Percentiles rank a stretch among this genome's conserved stretches.
Conservation (phyloP, 257 asterid genomes). For the Solanum sitiens region DNA sequence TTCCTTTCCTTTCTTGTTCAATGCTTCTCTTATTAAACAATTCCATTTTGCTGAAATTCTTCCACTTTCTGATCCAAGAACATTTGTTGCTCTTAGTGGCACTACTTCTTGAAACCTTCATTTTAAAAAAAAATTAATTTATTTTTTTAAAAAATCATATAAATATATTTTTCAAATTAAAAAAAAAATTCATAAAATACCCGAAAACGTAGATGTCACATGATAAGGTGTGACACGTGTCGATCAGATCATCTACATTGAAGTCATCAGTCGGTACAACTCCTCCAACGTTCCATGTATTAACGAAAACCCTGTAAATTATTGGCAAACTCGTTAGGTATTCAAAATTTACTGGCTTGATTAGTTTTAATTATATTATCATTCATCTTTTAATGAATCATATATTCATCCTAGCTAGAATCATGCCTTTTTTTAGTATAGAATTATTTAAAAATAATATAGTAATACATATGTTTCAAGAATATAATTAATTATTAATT, state of each 20-base stretch:
- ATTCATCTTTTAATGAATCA: not conserved
- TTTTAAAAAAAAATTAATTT: not conserved
- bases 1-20: conserved; percentile 18
- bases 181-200: not conserved
- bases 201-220: conserved; percentile 32
- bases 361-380: not conserved
- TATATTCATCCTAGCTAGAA: not conserved
- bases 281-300: conserved; percentile 45
- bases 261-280: conserved; percentile 25
- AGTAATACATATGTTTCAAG: not conserved
- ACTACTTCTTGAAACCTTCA: conserved; percentile 65
- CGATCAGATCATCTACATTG: conserved; percentile 23
- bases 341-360: not conserved
- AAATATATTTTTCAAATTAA: not conserved
- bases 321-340: not conserved
- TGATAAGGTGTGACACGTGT: conserved; percentile 6
- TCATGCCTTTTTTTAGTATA: not conserved
- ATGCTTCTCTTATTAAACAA: conserved; percentile 31
- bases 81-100: conserved; percentile 36
- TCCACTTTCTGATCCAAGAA: conserved; percentile 35
- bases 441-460: not conserved
- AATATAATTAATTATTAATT: not conserved
- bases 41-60: conserved; percentile 36
- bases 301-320: conserved; percentile 23
- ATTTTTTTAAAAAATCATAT: not conserved